phyloP scores from a whole-genome alignment of 202 grass and related monocot genomes.

The Eragrostis tef region DNA sequence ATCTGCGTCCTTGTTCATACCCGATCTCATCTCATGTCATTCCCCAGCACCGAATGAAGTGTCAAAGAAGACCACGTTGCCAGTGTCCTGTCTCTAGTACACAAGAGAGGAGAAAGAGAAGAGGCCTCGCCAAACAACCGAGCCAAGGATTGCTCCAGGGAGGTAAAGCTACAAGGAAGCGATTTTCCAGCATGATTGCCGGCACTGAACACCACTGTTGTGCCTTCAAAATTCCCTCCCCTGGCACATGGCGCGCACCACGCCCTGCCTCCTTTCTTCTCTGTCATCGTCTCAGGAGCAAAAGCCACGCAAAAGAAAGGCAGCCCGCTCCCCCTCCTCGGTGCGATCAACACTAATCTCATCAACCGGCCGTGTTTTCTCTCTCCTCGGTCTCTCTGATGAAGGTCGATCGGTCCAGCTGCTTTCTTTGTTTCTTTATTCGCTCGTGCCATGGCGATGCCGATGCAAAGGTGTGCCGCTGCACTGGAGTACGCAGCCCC shows the following conservation, averaged over 20 bases:
- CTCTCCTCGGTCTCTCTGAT: neutral
- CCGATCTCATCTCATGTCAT: conserved; percentile 16
- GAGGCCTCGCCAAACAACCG: neutral
- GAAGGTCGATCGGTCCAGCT: neutral
- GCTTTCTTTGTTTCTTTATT: conserved; percentile 11
- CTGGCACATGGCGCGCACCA: conserved; percentile 54
- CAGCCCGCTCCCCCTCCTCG: neutral
- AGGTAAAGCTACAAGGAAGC: conserved; percentile 28
- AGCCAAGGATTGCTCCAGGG: conserved; percentile 22
- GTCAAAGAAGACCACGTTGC: neutral
- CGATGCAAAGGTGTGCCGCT: neutral
- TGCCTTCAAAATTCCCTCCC: conserved; percentile 39
- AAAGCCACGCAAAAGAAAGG: conserved; percentile 29
- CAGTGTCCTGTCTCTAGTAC: neutral
- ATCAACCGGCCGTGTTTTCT: too few relatives aligned
- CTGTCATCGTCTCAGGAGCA: neutral
- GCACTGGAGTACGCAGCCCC: conserved; percentile 4
- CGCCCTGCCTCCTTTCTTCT: neutral
- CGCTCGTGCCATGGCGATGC: neutral
- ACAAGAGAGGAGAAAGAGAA: neutral
- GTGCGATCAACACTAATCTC: conserved; percentile 40
- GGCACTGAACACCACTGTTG: conserved; percentile 16
- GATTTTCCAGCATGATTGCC: conserved; percentile 51
- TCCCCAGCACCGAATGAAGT: neutral
- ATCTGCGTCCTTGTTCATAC: conserved; percentile 12